Evolutionary conservation across 768 basidiomycete genomes (phyloP).

Genomic region (Serendipita vermifera): DNA sequence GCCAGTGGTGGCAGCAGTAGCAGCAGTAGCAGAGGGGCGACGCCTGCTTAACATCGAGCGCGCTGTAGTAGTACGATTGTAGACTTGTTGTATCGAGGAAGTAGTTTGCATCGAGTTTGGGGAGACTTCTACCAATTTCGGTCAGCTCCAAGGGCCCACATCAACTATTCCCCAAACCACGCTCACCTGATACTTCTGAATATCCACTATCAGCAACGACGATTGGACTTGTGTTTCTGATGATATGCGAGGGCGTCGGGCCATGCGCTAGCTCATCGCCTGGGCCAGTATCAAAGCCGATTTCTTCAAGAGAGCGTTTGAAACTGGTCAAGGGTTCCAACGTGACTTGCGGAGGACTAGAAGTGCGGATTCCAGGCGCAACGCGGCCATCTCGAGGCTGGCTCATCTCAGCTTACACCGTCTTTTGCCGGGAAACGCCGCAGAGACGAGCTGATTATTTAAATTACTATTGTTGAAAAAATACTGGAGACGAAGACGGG

Average conservation of each 20-base stretch:
- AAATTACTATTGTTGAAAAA: not conserved
- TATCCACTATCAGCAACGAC: no score
- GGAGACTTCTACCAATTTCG: constrained; percentile 1
- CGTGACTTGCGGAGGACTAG: constrained; percentile 8
- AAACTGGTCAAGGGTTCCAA: constrained; percentile 5
- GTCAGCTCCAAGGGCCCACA: no score
- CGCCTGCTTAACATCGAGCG: not conserved
- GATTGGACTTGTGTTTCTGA: no score
- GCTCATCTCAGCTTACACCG: constrained; percentile 2
- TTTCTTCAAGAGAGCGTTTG: constrained; percentile 1
- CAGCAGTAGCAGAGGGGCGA: not conserved
- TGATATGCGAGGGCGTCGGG: no score
- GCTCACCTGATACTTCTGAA: no score
- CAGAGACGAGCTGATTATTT: no score
- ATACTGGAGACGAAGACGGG: not conserved
- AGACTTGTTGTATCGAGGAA: not conserved
- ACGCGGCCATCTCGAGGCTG: constrained; percentile 8
- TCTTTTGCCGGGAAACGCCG: not conserved
- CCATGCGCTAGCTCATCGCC: not conserved
- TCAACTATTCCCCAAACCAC: no score
- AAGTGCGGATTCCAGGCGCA: not conserved
- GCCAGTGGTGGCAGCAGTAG: not conserved
- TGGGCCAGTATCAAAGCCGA: not conserved
- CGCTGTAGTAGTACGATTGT: not conserved
- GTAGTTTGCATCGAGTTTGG: not conserved